Conservation (phyloP, 352 stramenopile species). For the Phytopythium boreale region DNA sequence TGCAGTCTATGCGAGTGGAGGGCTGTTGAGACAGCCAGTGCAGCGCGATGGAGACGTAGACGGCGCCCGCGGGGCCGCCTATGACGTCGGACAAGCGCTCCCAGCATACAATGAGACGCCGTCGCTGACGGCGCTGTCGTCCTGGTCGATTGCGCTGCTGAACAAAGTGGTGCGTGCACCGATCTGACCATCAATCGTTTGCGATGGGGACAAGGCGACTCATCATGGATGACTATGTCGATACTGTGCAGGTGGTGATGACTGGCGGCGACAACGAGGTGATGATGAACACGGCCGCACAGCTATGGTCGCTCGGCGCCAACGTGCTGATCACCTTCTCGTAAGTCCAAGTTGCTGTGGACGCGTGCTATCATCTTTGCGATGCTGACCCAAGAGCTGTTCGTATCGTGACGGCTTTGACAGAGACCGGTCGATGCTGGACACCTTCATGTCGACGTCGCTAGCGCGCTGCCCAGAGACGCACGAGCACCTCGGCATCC, state of each 20-base stretch:
- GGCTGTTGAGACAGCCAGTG: not conserved
- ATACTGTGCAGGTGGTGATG: slow-evolving; percentile 43
- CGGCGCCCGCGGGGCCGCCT: not conserved
- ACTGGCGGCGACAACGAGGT: slow-evolving; percentile 51
- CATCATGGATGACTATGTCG: not conserved
- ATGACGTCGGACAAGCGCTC: slow-evolving; percentile 30
- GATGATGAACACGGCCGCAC: slow-evolving; percentile 45
- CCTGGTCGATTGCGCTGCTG: not conserved
- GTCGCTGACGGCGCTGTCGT: not conserved
- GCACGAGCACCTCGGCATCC: slow-evolving; percentile 25
- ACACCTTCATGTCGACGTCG: slow-evolving; percentile 55
- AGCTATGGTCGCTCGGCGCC: slow-evolving; percentile 63
- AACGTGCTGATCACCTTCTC: slow-evolving; percentile 66
- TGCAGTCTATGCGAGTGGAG: slow-evolving; percentile 23
- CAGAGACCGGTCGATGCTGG: slow-evolving; percentile 38
- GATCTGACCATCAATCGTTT: no score
- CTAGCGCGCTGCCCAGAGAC: slow-evolving; percentile 45
- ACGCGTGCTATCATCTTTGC: not conserved
- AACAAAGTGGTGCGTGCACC: slow-evolving; percentile 2
- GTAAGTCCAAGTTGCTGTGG: slow-evolving; percentile 20
- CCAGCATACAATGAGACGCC: slow-evolving; percentile 4
- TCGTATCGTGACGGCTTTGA: not conserved
- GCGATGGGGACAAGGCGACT: not conserved
- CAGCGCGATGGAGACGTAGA: not conserved
- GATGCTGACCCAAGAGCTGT: not conserved